phyloP scores from a whole-genome alignment of 75 land plant species.

The Cupressus sempervirens region DNA sequence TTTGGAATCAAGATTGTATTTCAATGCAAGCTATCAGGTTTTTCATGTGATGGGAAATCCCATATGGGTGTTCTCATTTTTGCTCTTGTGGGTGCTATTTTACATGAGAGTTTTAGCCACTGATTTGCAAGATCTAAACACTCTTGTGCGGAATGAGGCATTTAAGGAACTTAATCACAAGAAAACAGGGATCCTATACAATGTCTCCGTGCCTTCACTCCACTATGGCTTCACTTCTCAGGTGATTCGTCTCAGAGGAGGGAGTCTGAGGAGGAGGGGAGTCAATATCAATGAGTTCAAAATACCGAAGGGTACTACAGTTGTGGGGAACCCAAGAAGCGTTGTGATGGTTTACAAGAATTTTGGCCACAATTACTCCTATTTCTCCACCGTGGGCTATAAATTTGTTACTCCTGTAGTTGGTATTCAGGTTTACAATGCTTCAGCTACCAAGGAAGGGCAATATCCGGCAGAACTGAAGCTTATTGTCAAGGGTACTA shows the following conservation, averaged over 20 bases:
- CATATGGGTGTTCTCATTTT: background rate
- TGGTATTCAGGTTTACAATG: slow-evolving; percentile 15
- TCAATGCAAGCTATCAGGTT: background rate
- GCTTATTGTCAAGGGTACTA: background rate
- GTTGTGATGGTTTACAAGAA: slow-evolving; percentile 28
- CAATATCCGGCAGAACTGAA: background rate
- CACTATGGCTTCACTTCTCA: slow-evolving; percentile 14
- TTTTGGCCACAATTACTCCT: slow-evolving; percentile 16
- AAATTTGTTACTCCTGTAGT: slow-evolving; percentile 11
- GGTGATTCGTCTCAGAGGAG: slow-evolving; percentile 24
- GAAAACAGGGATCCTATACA: slow-evolving; percentile 23
- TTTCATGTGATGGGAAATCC: slow-evolving; percentile 3
- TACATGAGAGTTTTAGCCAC: background rate
- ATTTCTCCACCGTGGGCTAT: slow-evolving; percentile 12
- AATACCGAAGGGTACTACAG: slow-evolving; percentile 15
- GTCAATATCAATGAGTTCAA: slow-evolving; percentile 24
- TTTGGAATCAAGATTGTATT: background rate
- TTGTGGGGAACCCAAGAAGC: slow-evolving; percentile 4
- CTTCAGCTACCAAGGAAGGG: background rate
- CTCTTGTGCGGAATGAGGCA: slow-evolving; percentile 1
- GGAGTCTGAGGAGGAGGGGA: slow-evolving; percentile 30
- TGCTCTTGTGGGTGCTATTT: background rate
- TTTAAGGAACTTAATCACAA: background rate
- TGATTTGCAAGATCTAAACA: slow-evolving; percentile 3
- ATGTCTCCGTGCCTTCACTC: slow-evolving; percentile 15